These are phyloP conservation scores for Inga leiocalycina DNA, from an alignment of 306 rosid species.

Conservation along the genomic window DNA sequence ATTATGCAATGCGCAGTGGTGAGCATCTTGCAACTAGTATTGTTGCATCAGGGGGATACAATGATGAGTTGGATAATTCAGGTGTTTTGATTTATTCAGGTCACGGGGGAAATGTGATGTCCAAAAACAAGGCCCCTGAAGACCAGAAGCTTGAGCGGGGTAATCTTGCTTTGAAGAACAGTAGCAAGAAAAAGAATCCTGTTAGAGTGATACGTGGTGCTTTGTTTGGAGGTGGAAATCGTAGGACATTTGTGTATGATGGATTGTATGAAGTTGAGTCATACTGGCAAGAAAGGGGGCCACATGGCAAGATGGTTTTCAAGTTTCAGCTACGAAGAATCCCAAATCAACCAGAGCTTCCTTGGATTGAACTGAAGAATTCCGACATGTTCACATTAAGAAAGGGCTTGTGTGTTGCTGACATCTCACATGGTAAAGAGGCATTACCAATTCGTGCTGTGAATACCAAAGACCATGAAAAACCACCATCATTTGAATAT, in stretches of 20 bases:
- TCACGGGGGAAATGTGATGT: constrained; percentile 62
- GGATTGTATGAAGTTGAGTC: constrained; percentile 62
- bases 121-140: constrained; percentile 49
- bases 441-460: constrained; percentile 46
- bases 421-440: constrained; percentile 70
- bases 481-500: constrained; percentile 50
- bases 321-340: constrained; percentile 59
- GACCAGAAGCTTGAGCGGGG: constrained; percentile 75
- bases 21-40: constrained; percentile 61
- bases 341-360: constrained; percentile 63
- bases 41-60: constrained; percentile 58
- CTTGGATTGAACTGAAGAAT: constrained; percentile 61
- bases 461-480: constrained; percentile 58
- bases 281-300: constrained; percentile 64
- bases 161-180: constrained; percentile 69
- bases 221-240: constrained; percentile 51
- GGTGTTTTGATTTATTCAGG: constrained; percentile 66
- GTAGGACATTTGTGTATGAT: constrained; percentile 53
- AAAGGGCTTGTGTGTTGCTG: constrained; percentile 52
- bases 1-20: constrained; percentile 45
- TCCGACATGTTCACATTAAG: constrained; percentile 45
- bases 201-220: constrained; percentile 70
- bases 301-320: constrained; percentile 60
- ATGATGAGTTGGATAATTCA: constrained; percentile 52
- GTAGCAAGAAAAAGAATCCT: constrained; percentile 51